Conservation (phyloP, 129 eudicot genomes). For the Daucus carota region DNA sequence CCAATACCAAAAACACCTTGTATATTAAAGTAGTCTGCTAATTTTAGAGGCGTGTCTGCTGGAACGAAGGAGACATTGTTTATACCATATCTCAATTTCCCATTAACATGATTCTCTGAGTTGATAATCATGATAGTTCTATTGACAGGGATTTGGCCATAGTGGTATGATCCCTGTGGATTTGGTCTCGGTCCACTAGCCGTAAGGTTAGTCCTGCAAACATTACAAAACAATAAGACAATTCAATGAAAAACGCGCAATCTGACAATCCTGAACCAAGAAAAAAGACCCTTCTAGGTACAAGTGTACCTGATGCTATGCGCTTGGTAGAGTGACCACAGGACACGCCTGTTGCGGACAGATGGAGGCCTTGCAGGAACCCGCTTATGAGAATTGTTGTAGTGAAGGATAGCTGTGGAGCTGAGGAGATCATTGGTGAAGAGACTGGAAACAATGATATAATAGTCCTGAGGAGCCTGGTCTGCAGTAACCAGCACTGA, state of each 20-base stretch:
- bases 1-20: slow-evolving; percentile 56
- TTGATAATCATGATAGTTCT: slow-evolving; percentile 46
- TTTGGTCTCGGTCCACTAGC: slow-evolving; percentile 97
- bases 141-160: slow-evolving; percentile 51
- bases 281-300: slow-evolving; percentile 7
- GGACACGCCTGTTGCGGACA: slow-evolving; percentile 29
- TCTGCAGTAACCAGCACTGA: slow-evolving; percentile 80
- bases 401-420: slow-evolving; percentile 60
- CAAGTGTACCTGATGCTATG: slow-evolving; percentile 56
- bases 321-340: slow-evolving; percentile 74
- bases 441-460: slow-evolving; percentile 66
- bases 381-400: slow-evolving; percentile 36
- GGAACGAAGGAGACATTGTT: slow-evolving; percentile 68
- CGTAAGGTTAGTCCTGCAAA: slow-evolving; percentile 72
- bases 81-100: slow-evolving; percentile 66
- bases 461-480: slow-evolving; percentile 54
- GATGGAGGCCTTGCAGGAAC: slow-evolving; percentile 60
- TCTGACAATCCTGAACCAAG: not conserved
- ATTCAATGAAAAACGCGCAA: not conserved
- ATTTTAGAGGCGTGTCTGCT: slow-evolving; percentile 74
- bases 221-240: not conserved
- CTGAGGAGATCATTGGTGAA: slow-evolving; percentile 37
- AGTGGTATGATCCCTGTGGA: slow-evolving; percentile 95
- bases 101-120: slow-evolving; percentile 34
- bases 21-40: slow-evolving; percentile 71